phyloP scores from a whole-genome alignment of 495 filamentous ascomycete species.

The Amphirosellinia nigrospora region DNA sequence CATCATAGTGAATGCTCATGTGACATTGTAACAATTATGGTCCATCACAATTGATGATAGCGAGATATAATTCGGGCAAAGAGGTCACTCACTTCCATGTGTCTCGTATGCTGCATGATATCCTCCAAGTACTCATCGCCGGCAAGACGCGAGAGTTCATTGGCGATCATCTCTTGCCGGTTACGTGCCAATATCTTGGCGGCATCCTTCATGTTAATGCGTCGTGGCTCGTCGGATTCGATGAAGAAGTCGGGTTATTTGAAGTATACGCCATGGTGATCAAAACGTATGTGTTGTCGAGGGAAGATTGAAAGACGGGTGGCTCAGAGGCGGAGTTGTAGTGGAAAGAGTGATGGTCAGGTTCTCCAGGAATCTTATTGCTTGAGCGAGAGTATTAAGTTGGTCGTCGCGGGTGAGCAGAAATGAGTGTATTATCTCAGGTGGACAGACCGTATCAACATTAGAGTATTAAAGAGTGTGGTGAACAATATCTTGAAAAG shows the following conservation, averaged over 20 bases:
- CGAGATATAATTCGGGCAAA: neutral
- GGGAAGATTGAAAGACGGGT: conserved; percentile 24
- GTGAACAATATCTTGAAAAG: conserved; percentile 49
- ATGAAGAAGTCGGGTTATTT: conserved; percentile 78
- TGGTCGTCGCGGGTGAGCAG: conserved; percentile 49
- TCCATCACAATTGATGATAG: neutral
- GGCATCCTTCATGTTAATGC: conserved; percentile 70
- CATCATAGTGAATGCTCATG: conserved; percentile 25
- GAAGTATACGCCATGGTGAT: conserved; percentile 77
- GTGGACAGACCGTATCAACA: conserved; percentile 49
- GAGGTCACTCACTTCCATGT: conserved; percentile 79
- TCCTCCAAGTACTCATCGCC: conserved; percentile 92
- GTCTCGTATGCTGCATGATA: conserved; percentile 87
- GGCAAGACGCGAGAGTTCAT: conserved; percentile 81
- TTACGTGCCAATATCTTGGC: conserved; percentile 74
- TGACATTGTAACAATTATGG: neutral
- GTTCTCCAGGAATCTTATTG: conserved; percentile 58
- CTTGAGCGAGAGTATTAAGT: conserved; percentile 45
- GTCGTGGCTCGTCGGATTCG: conserved; percentile 70
- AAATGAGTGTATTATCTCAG: conserved; percentile 53
- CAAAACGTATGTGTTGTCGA: conserved; percentile 30
- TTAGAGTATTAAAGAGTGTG: conserved; percentile 63
- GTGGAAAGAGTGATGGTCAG: conserved; percentile 53
- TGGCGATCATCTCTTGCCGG: conserved; percentile 81
- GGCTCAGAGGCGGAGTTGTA: conserved; percentile 31